A percentile compares a stretch with the other conserved stretches of the same genome.
These are phyloP conservation scores for Porcisia hertigi DNA, from an alignment of 208 protist genomes.

Conservation along the genomic window DNA sequence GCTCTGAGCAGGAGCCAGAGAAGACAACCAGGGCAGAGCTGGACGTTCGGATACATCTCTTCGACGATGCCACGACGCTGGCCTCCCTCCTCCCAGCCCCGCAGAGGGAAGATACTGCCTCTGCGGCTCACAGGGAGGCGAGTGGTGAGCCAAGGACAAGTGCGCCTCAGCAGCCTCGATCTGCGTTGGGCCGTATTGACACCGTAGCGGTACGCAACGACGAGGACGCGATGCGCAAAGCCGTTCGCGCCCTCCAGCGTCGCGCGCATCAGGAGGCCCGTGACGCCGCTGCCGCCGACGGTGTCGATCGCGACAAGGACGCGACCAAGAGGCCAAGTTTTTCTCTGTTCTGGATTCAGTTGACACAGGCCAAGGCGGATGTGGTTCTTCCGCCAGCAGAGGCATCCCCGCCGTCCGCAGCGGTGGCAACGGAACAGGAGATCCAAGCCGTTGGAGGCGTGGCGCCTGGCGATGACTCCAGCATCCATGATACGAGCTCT, in stretches of 20 bases:
- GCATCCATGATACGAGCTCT: neutral
- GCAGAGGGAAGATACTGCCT: neutral
- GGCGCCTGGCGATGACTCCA: neutral
- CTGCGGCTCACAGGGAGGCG: neutral
- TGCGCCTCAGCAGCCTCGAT: neutral
- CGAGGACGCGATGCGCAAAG: constrained; percentile 72
- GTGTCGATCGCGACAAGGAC: neutral
- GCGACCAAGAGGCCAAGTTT: constrained; percentile 21
- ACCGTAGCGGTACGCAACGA: constrained; percentile 70
- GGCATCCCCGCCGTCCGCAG: neutral
- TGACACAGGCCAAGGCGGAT: constrained; percentile 59
- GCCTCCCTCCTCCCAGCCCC: constrained; percentile 10
- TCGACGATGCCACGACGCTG: constrained; percentile 50
- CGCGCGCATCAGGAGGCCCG: constrained; percentile 18
- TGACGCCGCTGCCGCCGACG: neutral
- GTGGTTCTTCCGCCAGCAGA: constrained; percentile 29
- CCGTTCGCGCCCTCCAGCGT: constrained; percentile 55
- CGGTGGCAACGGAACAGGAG: neutral
- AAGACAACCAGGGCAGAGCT: neutral
- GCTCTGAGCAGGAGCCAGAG: neutral
- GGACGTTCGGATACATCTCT: constrained; percentile 48
- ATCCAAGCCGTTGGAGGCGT: no score
- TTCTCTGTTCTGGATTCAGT: constrained; percentile 68
- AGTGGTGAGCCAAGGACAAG: neutral
- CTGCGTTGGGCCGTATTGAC: constrained; percentile 31